phyloP scores from a whole-genome alignment of 2,329 filamentous ascomycete species.

The Penicillium decumbens region DNA sequence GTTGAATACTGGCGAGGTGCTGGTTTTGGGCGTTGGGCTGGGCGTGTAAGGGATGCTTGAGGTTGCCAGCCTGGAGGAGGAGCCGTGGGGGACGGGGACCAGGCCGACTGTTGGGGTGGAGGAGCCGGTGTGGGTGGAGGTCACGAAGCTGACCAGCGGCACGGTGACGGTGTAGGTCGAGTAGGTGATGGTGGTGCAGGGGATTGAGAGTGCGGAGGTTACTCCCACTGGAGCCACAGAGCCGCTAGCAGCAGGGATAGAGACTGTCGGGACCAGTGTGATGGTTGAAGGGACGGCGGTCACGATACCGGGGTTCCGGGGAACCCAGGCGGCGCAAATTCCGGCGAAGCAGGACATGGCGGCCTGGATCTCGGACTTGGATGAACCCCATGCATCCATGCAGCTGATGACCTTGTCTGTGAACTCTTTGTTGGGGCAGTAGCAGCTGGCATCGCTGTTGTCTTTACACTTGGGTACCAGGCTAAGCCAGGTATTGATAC shows the following conservation, averaged over 20 bases:
- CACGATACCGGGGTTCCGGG: conserved; percentile 76
- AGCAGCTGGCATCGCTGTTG: conserved; percentile 80
- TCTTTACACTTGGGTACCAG: conserved; percentile 65
- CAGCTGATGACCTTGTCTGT: conserved; percentile 76
- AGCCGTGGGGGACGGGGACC: conserved; percentile 24
- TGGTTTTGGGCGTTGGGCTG: conserved; percentile 6
- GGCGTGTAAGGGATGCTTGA: conserved; percentile 1
- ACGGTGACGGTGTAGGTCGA: conserved; percentile 43
- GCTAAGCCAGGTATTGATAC: conserved; percentile 86
- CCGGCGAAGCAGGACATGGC: conserved; percentile 83
- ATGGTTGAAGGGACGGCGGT: conserved; percentile 65
- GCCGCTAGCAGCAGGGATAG: conserved; percentile 48
- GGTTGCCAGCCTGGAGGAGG: conserved; percentile 13
- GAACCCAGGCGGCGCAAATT: conserved; percentile 74
- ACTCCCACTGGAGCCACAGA: conserved; percentile 14
- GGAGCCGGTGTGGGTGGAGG: conserved; percentile 21
- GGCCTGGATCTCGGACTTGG: conserved; percentile 60
- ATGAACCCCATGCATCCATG: conserved; percentile 69
- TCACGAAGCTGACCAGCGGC: conserved; percentile 43
- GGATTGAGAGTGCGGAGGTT: conserved; percentile 25
- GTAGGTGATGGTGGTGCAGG: conserved; percentile 42
- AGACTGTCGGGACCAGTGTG: conserved; percentile 45
- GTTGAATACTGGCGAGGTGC: conserved; percentile 13
- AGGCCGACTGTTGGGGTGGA: conserved; percentile 30
- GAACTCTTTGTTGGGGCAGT: conserved; percentile 75